phyloP scores from a whole-genome alignment of 306 rosid genomes.

The Ochetophila trinervis region DNA sequence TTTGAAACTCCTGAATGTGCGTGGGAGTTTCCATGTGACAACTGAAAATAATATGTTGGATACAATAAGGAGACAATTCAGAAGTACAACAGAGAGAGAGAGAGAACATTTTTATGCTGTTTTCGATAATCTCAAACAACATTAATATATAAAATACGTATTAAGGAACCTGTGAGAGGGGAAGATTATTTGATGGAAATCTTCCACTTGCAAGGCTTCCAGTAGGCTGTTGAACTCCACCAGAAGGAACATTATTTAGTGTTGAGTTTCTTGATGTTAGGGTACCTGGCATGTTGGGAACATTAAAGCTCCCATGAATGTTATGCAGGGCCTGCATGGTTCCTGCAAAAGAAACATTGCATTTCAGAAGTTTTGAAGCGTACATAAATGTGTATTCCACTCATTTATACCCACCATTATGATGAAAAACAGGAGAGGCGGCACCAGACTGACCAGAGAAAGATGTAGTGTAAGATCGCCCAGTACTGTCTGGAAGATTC shows the following conservation, averaged over 20 bases:
- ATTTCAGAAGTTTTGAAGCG: conserved; percentile 32
- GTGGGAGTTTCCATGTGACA: conserved; percentile 83
- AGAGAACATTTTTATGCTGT: background rate
- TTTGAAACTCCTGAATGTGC: conserved; percentile 84
- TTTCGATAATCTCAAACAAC: conserved; percentile 7
- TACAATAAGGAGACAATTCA: background rate
- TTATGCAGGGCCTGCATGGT: conserved; percentile 77
- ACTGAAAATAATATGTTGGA: conserved; percentile 44
- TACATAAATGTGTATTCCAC: conserved; percentile 28
- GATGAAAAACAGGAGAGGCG: conserved; percentile 87
- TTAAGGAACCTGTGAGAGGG: conserved; percentile 78
- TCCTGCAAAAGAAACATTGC: conserved; percentile 52
- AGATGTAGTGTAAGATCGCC: conserved; percentile 78
- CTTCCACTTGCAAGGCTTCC: conserved; percentile 88
- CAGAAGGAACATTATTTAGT: conserved; percentile 71
- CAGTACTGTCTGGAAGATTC: conserved; percentile 77
- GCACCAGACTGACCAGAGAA: conserved; percentile 99
- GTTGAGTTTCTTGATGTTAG: conserved; percentile 76
- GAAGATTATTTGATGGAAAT: conserved; percentile 78
- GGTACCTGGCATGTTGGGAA: conserved; percentile 77
- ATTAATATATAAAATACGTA: background rate
- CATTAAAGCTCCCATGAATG: conserved; percentile 84
- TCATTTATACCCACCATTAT: conserved; percentile 64
- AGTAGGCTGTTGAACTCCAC: conserved; percentile 89
- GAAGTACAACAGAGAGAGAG: conserved; percentile 4